Conservation (phyloP, 2,329 filamentous ascomycete species). For the Xylariomycetidae sp. region DNA sequence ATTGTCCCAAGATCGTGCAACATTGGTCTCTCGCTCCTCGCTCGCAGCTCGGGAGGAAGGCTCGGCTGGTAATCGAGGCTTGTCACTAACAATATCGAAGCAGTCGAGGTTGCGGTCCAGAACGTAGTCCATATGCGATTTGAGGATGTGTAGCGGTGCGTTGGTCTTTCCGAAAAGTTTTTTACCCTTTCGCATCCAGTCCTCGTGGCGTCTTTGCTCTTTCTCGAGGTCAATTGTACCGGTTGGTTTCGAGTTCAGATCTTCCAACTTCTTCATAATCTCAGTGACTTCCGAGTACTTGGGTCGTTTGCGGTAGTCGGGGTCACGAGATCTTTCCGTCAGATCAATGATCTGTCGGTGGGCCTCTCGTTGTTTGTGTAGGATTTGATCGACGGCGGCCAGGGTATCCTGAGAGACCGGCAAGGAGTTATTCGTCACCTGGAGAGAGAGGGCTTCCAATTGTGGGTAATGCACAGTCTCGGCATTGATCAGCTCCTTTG, state of each 20-base stretch:
- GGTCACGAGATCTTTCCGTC: conserved; percentile 70
- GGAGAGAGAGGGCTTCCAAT: conserved; percentile 82
- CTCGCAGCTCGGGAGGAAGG: conserved; percentile 80
- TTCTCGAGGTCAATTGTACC: conserved; percentile 92
- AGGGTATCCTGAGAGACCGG: conserved; percentile 82
- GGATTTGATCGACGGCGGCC: conserved; percentile 78
- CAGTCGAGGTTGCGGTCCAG: conserved; percentile 84
- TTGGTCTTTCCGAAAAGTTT: conserved; percentile 98
- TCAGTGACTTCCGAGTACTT: conserved; percentile 87
- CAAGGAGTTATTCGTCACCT: conserved; percentile 64
- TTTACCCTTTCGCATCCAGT: conserved; percentile 98
- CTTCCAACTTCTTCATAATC: conserved; percentile 79
- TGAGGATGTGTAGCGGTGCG: conserved; percentile 90
- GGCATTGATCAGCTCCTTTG: conserved; percentile 85
- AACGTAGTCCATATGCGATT: conserved; percentile 90
- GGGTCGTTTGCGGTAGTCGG: conserved; percentile 73
- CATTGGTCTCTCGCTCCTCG: conserved; percentile 44
- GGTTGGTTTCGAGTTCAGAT: conserved; percentile 85
- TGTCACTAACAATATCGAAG: conserved; percentile 81
- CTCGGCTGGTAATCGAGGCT: conserved; percentile 84
- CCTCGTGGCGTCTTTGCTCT: conserved; percentile 90
- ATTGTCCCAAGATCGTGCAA: conserved; percentile 54
- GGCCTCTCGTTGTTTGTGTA: conserved; percentile 93
- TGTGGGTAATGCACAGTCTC: conserved; percentile 92
- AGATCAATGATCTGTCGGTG: conserved; percentile 83